Evolutionary conservation across 2,329 filamentous ascomycete species (phyloP).

Genomic region (Sporothrix brasiliensis): DNA sequence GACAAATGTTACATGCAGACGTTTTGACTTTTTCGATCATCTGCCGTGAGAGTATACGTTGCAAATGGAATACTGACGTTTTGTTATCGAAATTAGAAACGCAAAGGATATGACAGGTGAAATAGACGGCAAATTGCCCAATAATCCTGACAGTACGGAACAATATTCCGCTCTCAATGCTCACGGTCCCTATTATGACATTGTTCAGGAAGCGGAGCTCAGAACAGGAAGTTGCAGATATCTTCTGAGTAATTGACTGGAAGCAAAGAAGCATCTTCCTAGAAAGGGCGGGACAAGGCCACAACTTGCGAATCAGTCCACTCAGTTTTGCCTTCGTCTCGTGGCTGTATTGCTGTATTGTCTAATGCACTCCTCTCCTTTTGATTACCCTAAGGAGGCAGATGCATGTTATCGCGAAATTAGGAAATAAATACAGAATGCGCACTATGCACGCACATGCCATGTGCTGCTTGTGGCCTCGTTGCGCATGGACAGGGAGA

Average conservation of each 20-base stretch:
- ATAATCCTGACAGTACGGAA: background rate
- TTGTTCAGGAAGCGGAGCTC: background rate
- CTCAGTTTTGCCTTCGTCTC: constrained; percentile 9
- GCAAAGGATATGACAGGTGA: background rate
- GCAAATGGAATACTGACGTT: background rate
- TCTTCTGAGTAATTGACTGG: background rate
- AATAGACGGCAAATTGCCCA: background rate
- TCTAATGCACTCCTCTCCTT: constrained; percentile 13
- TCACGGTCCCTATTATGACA: background rate
- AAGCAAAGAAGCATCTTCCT: background rate
- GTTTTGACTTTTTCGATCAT: background rate
- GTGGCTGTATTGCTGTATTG: background rate
- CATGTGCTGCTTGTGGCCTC: background rate
- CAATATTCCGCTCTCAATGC: background rate
- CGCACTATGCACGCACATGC: background rate
- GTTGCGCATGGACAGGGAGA: constrained; percentile 1
- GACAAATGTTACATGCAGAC: background rate
- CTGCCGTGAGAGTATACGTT: background rate
- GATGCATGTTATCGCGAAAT: background rate
- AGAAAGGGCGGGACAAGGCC: constrained; percentile 19
- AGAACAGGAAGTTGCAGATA: background rate
- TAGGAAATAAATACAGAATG: background rate
- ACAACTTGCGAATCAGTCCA: background rate
- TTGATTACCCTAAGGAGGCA: background rate
- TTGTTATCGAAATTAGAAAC: background rate